Evolutionary conservation across 2,329 filamentous ascomycete species (phyloP), one percentile per base, ranked within the genome.

Genomic region (Chrysosporium keratinophilum): DNA sequence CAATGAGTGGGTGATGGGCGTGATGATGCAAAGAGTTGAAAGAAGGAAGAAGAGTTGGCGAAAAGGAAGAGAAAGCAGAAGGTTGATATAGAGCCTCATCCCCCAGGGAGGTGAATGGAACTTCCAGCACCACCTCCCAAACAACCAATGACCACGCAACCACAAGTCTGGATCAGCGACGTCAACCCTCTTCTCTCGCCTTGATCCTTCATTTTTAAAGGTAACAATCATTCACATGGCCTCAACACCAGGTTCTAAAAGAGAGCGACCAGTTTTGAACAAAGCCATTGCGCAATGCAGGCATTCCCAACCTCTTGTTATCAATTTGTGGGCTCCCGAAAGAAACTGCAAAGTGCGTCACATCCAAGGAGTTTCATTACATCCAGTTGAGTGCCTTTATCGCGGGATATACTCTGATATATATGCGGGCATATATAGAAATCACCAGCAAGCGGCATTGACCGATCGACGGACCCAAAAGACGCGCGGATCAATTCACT

Each of bases 321-420:
- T 46, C 23, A 31, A 37, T 14, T 14, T 54, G 51, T 35, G 34
- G 51, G 10, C n/a, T 34, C 31, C 35, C 28, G 44, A 37, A 50
- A 39, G 15, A 43, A 54, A 28, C 5, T 3, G 39, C 3, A 17
- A 34, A 41, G 39, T 15, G n/a, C n/a, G 31, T 11, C 37, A 41
- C 28, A 7, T 7, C 14, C 20, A 31, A 41, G 47, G 12, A 1
- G 40, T 50, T 33, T 17, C 7, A 5, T 2, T 31, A 40, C 35
- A 33, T n/a, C 33, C 17, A n/a, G 3, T 20, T 11, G n/a, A 42
- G 5, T 2, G 11, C 12, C 31, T 50, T 50, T 4, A 4, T 41
- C 40, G 31, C 33, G 34, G 11, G 23, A 31, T 45, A 11, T 11
- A 33, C 5, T 33, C 17, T 23, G 11, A 19, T 20, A 35, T 47